Percentiles rank a stretch among this genome's conserved stretches.
These are phyloP conservation scores for Phytophthora pinifolia DNA, from an alignment of 352 stramenopile genomes.

Conservation along the genomic window DNA sequence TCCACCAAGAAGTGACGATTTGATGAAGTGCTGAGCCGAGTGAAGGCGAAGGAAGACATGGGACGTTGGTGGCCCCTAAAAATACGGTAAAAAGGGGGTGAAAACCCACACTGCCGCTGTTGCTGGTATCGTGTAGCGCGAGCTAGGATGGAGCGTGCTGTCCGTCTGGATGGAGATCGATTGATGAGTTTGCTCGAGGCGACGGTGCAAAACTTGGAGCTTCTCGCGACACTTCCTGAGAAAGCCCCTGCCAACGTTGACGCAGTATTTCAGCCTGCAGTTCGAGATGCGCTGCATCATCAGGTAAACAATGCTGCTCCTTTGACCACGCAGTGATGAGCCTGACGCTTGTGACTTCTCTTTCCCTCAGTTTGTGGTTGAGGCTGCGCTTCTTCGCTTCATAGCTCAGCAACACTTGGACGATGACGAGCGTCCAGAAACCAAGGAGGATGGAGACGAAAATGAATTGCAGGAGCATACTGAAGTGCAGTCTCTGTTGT, in stretches of 20 bases:
- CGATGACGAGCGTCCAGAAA: constrained; percentile 23
- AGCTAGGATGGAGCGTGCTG: constrained; percentile 22
- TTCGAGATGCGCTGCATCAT: constrained; percentile 15
- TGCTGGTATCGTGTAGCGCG: not conserved
- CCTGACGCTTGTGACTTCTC: not conserved
- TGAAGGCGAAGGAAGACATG: not conserved
- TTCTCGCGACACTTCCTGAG: constrained; percentile 31
- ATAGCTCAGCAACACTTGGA: constrained; percentile 14
- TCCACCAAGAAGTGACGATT: constrained; percentile 2
- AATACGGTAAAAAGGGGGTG: constrained; percentile 13
- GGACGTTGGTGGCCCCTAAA: constrained; percentile 18
- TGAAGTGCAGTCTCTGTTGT: constrained; percentile 13
- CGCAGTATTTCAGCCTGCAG: constrained; percentile 1
- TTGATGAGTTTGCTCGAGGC: constrained; percentile 25
- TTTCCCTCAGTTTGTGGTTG: constrained; percentile 19
- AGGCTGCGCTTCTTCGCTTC: constrained; percentile 21
- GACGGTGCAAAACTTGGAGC: constrained; percentile 26
- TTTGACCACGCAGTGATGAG: not conserved
- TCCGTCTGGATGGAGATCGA: constrained; percentile 29
- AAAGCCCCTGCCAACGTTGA: not conserved
- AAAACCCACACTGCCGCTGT: not conserved
- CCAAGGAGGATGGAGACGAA: constrained; percentile 16
- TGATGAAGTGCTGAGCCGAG: not conserved
- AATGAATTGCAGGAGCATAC: constrained; percentile 10
- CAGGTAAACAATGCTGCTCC: constrained; percentile 16